Evolutionary conservation across 169 alveolate species (phyloP).

Genomic region (Fabrea salina): DNA sequence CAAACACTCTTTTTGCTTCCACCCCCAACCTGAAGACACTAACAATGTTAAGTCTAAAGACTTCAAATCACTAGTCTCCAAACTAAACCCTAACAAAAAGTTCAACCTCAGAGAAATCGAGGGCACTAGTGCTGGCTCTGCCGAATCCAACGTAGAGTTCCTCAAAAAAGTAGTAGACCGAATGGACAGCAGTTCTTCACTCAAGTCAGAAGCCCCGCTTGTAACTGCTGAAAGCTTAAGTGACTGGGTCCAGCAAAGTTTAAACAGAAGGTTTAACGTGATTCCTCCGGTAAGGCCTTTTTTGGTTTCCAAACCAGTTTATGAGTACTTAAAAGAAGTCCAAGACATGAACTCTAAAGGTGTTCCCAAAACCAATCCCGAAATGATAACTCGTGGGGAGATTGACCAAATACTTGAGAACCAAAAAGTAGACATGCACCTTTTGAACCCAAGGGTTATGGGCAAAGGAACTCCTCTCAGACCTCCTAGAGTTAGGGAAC

Average conservation of each 20-base stretch:
- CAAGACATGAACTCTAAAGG: not conserved
- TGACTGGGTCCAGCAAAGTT: constrained; percentile 24
- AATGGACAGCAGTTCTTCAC: constrained; percentile 7
- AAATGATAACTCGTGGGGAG: not conserved
- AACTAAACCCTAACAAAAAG: not conserved
- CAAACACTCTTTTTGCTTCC: not conserved
- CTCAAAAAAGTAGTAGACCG: not conserved
- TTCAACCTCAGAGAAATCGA: not conserved
- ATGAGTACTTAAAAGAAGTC: not conserved
- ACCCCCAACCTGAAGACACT: constrained; percentile 1
- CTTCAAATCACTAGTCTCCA: not conserved
- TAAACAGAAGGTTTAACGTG: constrained; percentile 2
- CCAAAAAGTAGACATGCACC: not conserved
- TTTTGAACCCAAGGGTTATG: not conserved
- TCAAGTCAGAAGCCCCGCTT: not conserved
- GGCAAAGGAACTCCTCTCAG: constrained; percentile 13
- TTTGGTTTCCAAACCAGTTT: not conserved
- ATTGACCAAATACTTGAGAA: not conserved
- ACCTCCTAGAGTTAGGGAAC: not conserved
- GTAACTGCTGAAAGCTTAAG: constrained; percentile 7
- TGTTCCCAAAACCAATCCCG: not conserved
- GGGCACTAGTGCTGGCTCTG: not conserved
- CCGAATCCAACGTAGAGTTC: constrained; percentile 5
- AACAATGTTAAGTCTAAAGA: not conserved
- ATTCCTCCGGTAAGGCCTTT: constrained; percentile 17